These are phyloP conservation scores for Kodamaea arcana DNA, from an alignment of 1,139 yeast genomes.

Conservation along the genomic window DNA sequence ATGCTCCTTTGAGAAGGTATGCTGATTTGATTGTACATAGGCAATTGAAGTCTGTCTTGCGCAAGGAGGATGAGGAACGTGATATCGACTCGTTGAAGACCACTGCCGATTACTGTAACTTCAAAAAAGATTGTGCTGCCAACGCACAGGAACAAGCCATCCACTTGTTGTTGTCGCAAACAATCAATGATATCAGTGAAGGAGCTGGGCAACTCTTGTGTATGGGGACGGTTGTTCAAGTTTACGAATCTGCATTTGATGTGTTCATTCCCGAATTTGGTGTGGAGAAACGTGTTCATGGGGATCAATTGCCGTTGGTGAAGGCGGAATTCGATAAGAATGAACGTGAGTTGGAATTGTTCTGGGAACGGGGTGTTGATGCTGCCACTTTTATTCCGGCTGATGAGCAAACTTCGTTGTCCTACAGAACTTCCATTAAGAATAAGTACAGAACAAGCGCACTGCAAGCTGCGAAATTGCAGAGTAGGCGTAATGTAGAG, in stretches of 20 bases:
- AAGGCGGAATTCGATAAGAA: conserved; percentile 87
- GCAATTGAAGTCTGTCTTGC: conserved; percentile 70
- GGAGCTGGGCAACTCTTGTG: conserved; percentile 77
- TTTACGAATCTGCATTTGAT: conserved; percentile 94
- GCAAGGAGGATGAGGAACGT: conserved; percentile 28
- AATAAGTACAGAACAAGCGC: conserved; percentile 76
- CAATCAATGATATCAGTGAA: conserved; percentile 74
- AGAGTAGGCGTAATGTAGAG: conserved; percentile 34
- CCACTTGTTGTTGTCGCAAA: conserved; percentile 79
- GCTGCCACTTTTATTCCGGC: conserved; percentile 88
- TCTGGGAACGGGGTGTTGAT: conserved; percentile 90
- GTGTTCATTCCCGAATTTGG: conserved; percentile 93
- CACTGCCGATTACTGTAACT: conserved; percentile 87
- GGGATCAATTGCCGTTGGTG: conserved; percentile 88
- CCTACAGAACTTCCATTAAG: conserved; percentile 73
- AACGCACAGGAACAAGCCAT: conserved; percentile 94
- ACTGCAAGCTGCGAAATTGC: conserved; percentile 60
- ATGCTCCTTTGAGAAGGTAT: conserved; percentile 88
- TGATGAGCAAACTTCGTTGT: conserved; percentile 74
- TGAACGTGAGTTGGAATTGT: conserved; percentile 68
- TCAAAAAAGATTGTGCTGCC: conserved; percentile 91
- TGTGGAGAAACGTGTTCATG: conserved; percentile 94
- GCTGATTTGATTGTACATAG: conserved; percentile 92
- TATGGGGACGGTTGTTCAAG: conserved; percentile 86
- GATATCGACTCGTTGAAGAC: conserved; percentile 75